Evolutionary conservation across 345 rosid species (phyloP).

Genomic region (Gossypium turneri): DNA sequence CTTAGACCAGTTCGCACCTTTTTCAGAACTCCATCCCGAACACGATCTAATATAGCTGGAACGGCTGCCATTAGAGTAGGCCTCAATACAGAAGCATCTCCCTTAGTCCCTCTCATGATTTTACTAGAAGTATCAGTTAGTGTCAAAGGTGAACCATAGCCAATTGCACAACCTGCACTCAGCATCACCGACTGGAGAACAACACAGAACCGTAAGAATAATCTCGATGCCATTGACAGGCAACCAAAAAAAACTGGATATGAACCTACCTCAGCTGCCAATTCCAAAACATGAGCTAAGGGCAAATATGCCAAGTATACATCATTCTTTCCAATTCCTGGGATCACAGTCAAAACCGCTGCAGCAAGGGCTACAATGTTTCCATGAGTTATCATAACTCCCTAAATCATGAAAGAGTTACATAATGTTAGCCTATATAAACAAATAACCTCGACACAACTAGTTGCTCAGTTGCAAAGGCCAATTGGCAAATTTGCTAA

Average conservation of each 20-base stretch:
- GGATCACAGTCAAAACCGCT: slow-evolving; percentile 68
- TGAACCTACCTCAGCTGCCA: slow-evolving; percentile 75
- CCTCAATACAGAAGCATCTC: slow-evolving; percentile 73
- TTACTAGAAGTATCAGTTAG: slow-evolving; percentile 75
- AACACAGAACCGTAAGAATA: slow-evolving; percentile 26
- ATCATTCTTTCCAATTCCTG: slow-evolving; percentile 48
- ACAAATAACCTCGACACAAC: not conserved
- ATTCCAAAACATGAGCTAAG: slow-evolving; percentile 90
- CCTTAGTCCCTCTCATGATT: slow-evolving; percentile 85
- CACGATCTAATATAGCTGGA: slow-evolving; percentile 86
- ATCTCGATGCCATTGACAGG: not conserved
- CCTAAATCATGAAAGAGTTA: slow-evolving; percentile 40
- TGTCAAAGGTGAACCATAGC: slow-evolving; percentile 84
- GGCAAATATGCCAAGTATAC: slow-evolving; percentile 81
- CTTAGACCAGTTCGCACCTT: slow-evolving; percentile 35
- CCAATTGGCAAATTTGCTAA: slow-evolving; percentile 2
- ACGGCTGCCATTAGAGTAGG: slow-evolving; percentile 88
- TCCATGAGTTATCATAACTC: slow-evolving; percentile 90
- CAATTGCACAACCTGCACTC: slow-evolving; percentile 68
- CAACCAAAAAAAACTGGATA: slow-evolving; percentile 8
- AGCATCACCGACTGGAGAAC: slow-evolving; percentile 57
- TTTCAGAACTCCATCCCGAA: slow-evolving; percentile 76
- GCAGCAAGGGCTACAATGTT: slow-evolving; percentile 80
- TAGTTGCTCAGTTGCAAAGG: not conserved
- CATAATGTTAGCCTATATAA: slow-evolving; percentile 21